Conservation (phyloP, 345 rosid genomes). For the Zanthoxylum bungeanum region DNA sequence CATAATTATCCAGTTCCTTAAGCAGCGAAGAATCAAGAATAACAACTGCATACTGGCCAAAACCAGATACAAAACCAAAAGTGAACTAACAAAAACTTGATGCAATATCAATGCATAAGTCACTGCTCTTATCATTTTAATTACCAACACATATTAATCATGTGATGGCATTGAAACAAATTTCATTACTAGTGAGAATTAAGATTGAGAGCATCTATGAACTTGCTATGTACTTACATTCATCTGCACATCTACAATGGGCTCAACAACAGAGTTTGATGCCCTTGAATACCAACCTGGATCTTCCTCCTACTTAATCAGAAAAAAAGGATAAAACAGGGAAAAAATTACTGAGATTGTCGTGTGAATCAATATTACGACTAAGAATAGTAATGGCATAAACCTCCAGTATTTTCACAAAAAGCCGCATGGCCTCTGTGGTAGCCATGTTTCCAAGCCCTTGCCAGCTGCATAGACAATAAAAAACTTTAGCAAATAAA, state of each 20-base stretch:
- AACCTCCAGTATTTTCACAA: constrained; percentile 98
- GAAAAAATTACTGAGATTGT: not conserved
- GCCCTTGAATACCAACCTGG: constrained; percentile 96
- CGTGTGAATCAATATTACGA: constrained; percentile 6
- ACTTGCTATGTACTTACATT: constrained; percentile 50
- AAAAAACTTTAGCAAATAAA: constrained; percentile 16
- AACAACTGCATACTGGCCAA: not conserved
- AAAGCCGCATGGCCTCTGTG: constrained; percentile 98
- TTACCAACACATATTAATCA: not conserved
- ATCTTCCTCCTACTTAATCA: constrained; percentile 78
- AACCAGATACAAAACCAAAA: not conserved
- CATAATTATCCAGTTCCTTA: not conserved
- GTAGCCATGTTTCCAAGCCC: constrained; percentile 90
- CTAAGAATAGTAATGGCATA: constrained; percentile 16
- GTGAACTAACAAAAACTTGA: not conserved
- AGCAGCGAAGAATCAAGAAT: not conserved
- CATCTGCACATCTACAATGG: constrained; percentile 61
- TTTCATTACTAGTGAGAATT: not conserved
- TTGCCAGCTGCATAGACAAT: constrained; percentile 74
- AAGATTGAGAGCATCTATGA: not conserved
- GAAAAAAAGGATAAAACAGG: not conserved
- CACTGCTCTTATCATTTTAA: not conserved
- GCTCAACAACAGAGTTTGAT: constrained; percentile 62
- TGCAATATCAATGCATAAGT: not conserved
- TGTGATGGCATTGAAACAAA: not conserved